Evolutionary conservation across 2,329 filamentous ascomycete species (phyloP), one percentile per base, ranked within the genome.

Genomic region (Penicillium sp.): DNA sequence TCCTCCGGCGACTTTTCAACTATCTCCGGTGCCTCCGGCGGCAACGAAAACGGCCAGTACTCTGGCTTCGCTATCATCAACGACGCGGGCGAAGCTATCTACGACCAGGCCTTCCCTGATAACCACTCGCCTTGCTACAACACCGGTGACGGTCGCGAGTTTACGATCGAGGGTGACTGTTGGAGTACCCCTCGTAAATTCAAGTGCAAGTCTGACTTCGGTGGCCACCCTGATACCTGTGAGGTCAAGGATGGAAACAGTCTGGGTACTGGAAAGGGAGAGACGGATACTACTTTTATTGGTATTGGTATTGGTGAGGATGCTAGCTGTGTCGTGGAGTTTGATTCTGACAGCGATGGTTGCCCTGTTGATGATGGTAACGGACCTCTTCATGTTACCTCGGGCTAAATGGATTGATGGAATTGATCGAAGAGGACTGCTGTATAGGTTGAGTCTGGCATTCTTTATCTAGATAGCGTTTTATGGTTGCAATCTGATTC

Each of bases 151-250:
- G 56, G 56, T 48, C 58, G 56, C 25, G 51, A 53, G 15, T 60
- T 58, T 23, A 60, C 56, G 12, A 58, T 66, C 6, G 56, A 60
- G 48, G 56, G 56, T 8, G 58, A 58, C 25, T 60, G 56, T 45
- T 60, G 58, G 58, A 44, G 33, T 15, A 48, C 48, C 14, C 51
- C 56, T 11, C 58, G 53, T 44, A 58, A 43, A n/a, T 58, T 60
- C 42, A 45, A 56, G 37, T 58, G 56, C 51, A 43, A 47, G 45
- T n/a, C 56, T 9, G 56, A 60, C 22, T 60, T 60, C 4, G 58
- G 1, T 5, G 58, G 58, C 2, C 56, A 56, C 29, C 56, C 58
- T 52, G 51, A 56, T 5, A 54, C 43, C 27, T 60, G 58, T 26
- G 53, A 58, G 25, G 56, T 60, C 2, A 55, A 58, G 45, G 58